These are phyloP conservation scores for Tetrapisispora namnaoensis DNA, from an alignment of 805 yeast species.

Conservation along the genomic window DNA sequence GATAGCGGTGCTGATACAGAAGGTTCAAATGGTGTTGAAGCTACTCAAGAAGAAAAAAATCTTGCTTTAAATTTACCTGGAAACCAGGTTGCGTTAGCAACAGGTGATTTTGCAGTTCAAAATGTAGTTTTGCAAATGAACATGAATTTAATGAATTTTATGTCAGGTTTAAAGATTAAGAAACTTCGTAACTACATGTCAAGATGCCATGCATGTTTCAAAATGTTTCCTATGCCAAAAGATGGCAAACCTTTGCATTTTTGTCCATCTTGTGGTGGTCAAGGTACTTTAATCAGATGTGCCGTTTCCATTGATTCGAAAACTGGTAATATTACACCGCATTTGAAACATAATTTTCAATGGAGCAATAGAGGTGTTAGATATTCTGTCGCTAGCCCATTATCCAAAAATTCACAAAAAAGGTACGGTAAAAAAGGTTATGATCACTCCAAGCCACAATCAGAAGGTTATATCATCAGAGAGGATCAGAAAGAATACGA, in stretches of 20 bases:
- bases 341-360: constrained; percentile 81
- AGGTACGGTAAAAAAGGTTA: constrained; percentile 70
- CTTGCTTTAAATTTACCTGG: constrained; percentile 20
- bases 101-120: constrained; percentile 97
- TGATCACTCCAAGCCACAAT: constrained; percentile 59
- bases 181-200: constrained; percentile 86
- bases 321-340: constrained; percentile 79
- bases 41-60: constrained; percentile 20
- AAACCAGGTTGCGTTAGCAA: constrained; percentile 75
- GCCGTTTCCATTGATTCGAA: constrained; percentile 74
- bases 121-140: constrained; percentile 91
- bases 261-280: constrained; percentile 92
- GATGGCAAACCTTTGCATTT: constrained; percentile 73
- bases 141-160: constrained; percentile 70
- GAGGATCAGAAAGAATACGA: constrained; percentile 94
- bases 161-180: constrained; percentile 76
- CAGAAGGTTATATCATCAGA: constrained; percentile 47
- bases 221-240: constrained; percentile 66
- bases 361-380: constrained; percentile 87
- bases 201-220: constrained; percentile 95
- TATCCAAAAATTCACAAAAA: constrained; percentile 63
- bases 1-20: constrained; percentile 52
- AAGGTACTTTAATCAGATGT: constrained; percentile 73
- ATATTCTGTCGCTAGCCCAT: constrained; percentile 79
- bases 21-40: constrained; percentile 30